Conservation (phyloP, 2,329 filamentous ascomycete genomes). For the Sclerotinia sclerotiorum region DNA sequence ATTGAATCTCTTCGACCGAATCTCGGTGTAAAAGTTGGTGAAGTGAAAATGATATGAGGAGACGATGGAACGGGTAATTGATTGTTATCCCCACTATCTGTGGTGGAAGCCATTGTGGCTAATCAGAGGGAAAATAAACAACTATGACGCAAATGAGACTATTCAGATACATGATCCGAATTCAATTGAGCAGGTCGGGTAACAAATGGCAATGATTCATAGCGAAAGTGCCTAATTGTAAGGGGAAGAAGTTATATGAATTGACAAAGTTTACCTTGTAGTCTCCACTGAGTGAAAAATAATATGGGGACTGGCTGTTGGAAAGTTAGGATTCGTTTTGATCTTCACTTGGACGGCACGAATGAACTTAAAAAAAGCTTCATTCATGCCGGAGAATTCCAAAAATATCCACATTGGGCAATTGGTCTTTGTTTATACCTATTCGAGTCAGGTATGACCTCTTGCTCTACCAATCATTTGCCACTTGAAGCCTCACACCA, state of each 20-base stretch:
- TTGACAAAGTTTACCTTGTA: not conserved
- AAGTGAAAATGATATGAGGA: conserved; percentile 29
- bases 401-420: conserved; percentile 11
- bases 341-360: conserved; percentile 2
- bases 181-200: not conserved
- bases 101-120: conserved; percentile 29
- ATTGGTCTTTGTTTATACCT: too few species aligned
- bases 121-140: not conserved
- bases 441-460: not conserved
- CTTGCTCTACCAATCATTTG: not conserved
- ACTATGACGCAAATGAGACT: conserved; percentile 19
- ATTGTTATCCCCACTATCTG: conserved; percentile 24
- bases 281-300: conserved; percentile 13
- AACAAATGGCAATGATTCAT: not conserved
- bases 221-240: not conserved
- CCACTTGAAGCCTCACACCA: too few species aligned
- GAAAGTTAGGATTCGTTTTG: not conserved
- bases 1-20: conserved; percentile 10
- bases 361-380: not conserved
- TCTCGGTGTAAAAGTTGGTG: conserved; percentile 23
- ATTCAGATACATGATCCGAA: conserved; percentile 4
- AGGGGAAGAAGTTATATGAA: not conserved
- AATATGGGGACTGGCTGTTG: conserved; percentile 7
- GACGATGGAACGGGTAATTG: conserved; percentile 12
- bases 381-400: not conserved